These are phyloP conservation scores for Rhododendron griersonianum DNA, from an alignment of 148 eudicot species.

Conservation along the genomic window DNA sequence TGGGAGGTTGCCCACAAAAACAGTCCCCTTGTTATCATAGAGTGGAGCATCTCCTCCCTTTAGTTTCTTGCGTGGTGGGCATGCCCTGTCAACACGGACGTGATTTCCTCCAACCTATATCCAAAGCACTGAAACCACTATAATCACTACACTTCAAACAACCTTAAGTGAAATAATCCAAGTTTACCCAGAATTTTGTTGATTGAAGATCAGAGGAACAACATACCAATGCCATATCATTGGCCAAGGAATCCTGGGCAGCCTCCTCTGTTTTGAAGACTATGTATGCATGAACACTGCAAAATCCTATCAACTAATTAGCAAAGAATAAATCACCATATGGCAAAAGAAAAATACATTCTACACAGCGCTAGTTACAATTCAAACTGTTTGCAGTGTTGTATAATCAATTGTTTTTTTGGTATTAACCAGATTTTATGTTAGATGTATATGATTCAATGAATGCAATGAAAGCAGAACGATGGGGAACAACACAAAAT, in stretches of 20 bases:
- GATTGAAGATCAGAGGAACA: background rate
- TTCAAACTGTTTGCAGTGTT: background rate
- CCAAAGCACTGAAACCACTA: background rate
- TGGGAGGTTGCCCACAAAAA: constrained; percentile 88
- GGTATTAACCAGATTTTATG: background rate
- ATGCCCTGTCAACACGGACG: constrained; percentile 93
- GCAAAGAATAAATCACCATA: background rate
- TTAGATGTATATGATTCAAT: background rate
- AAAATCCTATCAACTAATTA: constrained; percentile 8
- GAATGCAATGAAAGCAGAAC: background rate
- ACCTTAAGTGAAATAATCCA: background rate
- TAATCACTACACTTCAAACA: background rate
- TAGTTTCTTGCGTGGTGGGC: constrained; percentile 96
- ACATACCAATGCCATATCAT: constrained; percentile 92
- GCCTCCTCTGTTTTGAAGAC: constrained; percentile 79
- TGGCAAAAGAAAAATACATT: background rate
- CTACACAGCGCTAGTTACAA: no score
- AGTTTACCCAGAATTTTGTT: background rate
- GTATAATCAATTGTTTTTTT: background rate
- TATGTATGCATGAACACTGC: constrained; percentile 88
- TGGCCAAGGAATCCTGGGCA: constrained; percentile 80
- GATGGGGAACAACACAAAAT: background rate
- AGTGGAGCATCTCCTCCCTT: constrained; percentile 68
- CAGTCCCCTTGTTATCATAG: constrained; percentile 77
- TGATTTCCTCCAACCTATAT: constrained; percentile 85